Base-by-base conservation (phyloP, 2,329 filamentous ascomycete genomes). In the Bipolaris sorokiniana region DNA sequence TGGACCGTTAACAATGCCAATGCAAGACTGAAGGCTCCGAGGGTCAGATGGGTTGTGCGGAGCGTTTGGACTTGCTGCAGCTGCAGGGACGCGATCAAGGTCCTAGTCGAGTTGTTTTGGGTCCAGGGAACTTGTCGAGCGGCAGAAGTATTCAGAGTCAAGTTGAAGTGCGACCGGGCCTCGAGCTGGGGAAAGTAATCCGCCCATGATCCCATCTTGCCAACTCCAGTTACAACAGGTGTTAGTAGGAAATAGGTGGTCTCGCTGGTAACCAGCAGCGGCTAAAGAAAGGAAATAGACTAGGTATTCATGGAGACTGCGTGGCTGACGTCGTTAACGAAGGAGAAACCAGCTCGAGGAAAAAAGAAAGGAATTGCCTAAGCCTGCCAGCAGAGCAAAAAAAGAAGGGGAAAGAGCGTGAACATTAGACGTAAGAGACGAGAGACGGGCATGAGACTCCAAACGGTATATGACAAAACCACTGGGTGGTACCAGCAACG, bases 261-360 rank as follows among this genome's bases (percentile, higher is more conserved):
- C 61, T 71, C 73, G 74, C 74, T 76, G 74, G 67, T 62, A 66
- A 74, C 74, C 74, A 75, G 73, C 74, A 76, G 73, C 73, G 74
- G 73, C 65, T 73, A 64, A 70, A 68, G 61, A 61, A 68, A 68
- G 59, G 58, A 60, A 56, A 65, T 62, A 65, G 64, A 66, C 66
- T 71, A 75, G 63, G 66, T 70, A 75, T 65, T 73, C 74, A 76
- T 76, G 71, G 71, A 75, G 68, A 64, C 71, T 64, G 63, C 61
- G 62, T 59, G 65, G 68, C 63, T 64, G 66, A 68, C 61, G 67
- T 69, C 65, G 59, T 56, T 70, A 74, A 74, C 68, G 70, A 67
- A 63, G 69, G 57, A 61, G 65, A 61, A 68, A 72, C 69, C 69
- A 71, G 71, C 69, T 70, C 73, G 71, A 66, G 67, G 66, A 69